A percentile compares a stretch with the other conserved stretches of the same genome.
These are phyloP conservation scores for Ceratocystis lukuohia DNA, from an alignment of 2,329 filamentous ascomycete genomes.

Conservation along the genomic window DNA sequence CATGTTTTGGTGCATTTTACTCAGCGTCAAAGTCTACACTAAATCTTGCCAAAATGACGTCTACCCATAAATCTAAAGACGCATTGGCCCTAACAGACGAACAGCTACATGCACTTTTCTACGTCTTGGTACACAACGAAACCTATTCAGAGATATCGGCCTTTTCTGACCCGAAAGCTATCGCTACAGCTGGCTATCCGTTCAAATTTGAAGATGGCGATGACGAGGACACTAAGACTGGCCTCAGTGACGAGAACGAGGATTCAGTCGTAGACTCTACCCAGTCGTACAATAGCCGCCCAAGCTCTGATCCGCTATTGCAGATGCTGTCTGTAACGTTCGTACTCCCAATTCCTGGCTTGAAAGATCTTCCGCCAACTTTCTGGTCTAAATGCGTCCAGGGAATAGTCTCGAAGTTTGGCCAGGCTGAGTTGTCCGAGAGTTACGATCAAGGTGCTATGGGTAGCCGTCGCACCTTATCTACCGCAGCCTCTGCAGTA, in stretches of 20 bases:
- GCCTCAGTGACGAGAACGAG: neutral
- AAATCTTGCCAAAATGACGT: neutral
- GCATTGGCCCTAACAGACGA: slow-evolving; percentile 23
- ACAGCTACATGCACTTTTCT: slow-evolving; percentile 42
- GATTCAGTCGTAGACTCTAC: slow-evolving; percentile 22
- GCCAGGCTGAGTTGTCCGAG: slow-evolving; percentile 58
- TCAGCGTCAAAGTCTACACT: neutral
- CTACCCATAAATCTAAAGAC: neutral
- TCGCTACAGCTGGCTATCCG: slow-evolving; percentile 56
- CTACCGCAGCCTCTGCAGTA: slow-evolving; percentile 56
- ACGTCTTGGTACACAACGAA: slow-evolving; percentile 46
- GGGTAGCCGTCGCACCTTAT: slow-evolving; percentile 60
- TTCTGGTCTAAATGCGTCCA: slow-evolving; percentile 54
- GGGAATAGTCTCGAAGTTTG: slow-evolving; percentile 47
- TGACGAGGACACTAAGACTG: slow-evolving; percentile 20
- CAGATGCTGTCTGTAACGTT: slow-evolving; percentile 48
- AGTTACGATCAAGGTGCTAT: slow-evolving; percentile 69
- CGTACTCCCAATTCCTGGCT: slow-evolving; percentile 50
- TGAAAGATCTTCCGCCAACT: slow-evolving; percentile 46
- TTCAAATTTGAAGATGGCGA: slow-evolving; percentile 33
- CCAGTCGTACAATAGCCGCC: slow-evolving; percentile 7
- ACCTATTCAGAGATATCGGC: slow-evolving; percentile 56
- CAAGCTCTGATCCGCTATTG: slow-evolving; percentile 39
- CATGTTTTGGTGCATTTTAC: neutral
- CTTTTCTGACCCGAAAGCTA: slow-evolving; percentile 53